Percentiles rank a stretch among this genome's conserved stretches.
Evolutionary conservation across 164 flowering plant species (phyloP).

Genomic region (Magnolia changhungtana): DNA sequence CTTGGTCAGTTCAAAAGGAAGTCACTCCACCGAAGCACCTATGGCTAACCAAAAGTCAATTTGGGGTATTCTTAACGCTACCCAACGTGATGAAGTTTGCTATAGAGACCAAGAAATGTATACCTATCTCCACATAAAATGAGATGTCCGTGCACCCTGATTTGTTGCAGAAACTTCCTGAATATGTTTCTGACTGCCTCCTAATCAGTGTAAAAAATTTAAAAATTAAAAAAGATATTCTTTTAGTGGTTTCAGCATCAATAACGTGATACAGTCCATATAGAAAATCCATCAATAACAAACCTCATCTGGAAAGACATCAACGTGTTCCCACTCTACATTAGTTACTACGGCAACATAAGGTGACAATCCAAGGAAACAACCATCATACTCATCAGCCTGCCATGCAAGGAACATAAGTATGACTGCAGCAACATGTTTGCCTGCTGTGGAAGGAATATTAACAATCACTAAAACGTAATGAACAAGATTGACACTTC

Average conservation of each 20-base stretch:
- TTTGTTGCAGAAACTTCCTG: conserved; percentile 34
- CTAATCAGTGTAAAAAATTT: conserved; percentile 14
- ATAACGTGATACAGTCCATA: not conserved
- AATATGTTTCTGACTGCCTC: conserved; percentile 32
- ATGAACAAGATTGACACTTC: not conserved
- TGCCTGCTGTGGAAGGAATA: not conserved
- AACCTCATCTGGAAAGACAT: conserved; percentile 44
- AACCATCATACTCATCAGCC: conserved; percentile 55
- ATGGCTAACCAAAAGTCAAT: too few species aligned
- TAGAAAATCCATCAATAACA: not conserved
- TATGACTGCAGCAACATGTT: not conserved
- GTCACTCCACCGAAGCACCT: too few species aligned
- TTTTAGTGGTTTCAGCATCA: not conserved
- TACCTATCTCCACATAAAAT: conserved; percentile 50
- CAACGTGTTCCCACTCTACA: conserved; percentile 59
- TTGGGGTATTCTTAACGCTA: not conserved
- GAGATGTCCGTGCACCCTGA: conserved; percentile 40
- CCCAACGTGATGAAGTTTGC: not conserved
- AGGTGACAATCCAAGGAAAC: conserved; percentile 43
- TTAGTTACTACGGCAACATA: conserved; percentile 39
- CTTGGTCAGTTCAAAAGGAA: too few species aligned
- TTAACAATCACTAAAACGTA: not conserved
- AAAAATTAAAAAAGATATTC: not conserved
- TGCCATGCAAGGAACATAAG: conserved; percentile 10
- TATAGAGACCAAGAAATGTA: not conserved